Conservation (phyloP, 1,139 yeast species). For the Blastobotrys serpentis region DNA sequence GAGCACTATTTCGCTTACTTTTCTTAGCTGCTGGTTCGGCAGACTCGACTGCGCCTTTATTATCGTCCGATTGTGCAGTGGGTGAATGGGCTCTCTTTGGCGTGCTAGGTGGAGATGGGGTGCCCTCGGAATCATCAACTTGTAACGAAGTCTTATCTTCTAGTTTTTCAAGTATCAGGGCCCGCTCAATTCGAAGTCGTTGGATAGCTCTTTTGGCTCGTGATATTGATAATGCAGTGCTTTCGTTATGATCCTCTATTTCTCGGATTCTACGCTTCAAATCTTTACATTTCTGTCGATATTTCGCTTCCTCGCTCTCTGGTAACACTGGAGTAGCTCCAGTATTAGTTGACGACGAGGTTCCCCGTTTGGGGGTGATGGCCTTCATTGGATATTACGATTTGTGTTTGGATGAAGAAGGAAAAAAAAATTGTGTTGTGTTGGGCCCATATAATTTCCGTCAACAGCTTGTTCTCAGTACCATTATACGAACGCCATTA, state of each 20-base stretch:
- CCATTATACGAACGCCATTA: no score
- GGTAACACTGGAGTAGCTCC: constrained; percentile 14
- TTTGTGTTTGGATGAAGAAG: background rate
- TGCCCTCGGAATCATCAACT: constrained; percentile 33
- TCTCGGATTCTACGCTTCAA: constrained; percentile 69
- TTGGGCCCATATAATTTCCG: no score
- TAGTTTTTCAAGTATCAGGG: constrained; percentile 73
- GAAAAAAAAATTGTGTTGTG: constrained; percentile 1
- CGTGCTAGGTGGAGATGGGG: constrained; percentile 36
- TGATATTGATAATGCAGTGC: constrained; percentile 71
- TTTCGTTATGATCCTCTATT: constrained; percentile 77
- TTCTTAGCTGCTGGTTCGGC: constrained; percentile 12
- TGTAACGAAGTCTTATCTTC: constrained; percentile 46
- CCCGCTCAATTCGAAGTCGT: constrained; percentile 77
- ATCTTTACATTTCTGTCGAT: constrained; percentile 65
- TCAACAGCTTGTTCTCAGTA: background rate
- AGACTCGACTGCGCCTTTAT: constrained; percentile 9
- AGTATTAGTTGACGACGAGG: background rate
- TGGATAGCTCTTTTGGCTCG: constrained; percentile 77
- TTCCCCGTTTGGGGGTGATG: constrained; percentile 5
- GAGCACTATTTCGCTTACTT: constrained; percentile 11
- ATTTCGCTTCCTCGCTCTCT: constrained; percentile 31
- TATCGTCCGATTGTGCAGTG: background rate
- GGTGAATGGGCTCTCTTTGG: constrained; percentile 21
- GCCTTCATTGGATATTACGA: background rate